Percentiles rank a stretch among this genome's conserved stretches.
phyloP scores from a whole-genome alignment of 2,329 filamentous ascomycete species.

The Exophiala xenobiotica region DNA sequence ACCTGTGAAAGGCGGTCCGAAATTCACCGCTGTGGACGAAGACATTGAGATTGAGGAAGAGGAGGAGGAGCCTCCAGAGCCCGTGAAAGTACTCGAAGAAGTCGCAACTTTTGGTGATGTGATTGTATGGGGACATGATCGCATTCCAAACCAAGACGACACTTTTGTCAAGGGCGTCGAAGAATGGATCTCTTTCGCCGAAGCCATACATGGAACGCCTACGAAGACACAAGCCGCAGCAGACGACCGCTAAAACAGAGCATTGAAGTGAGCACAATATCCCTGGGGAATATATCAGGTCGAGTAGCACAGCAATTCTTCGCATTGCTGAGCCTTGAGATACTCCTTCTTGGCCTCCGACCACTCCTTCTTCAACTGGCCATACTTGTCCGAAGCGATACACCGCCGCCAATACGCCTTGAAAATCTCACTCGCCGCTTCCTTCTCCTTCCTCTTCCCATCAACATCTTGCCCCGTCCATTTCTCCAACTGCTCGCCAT shows the following conservation, averaged over 20 bases:
- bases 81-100: constrained; percentile 59
- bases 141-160: constrained; percentile 63
- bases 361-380: constrained; percentile 49
- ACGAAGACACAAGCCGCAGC: background rate
- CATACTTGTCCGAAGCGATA: constrained; percentile 47
- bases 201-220: constrained; percentile 54
- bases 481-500: constrained; percentile 32
- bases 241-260: background rate
- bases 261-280: background rate
- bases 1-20: constrained; percentile 7
- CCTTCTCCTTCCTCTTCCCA: constrained; percentile 34
- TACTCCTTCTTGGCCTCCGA: constrained; percentile 23
- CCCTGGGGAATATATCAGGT: too few species aligned
- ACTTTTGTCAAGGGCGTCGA: constrained; percentile 70
- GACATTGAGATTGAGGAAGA: constrained; percentile 45
- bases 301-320: background rate
- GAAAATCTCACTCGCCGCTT: constrained; percentile 32
- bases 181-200: constrained; percentile 77
- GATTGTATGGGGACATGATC: constrained; percentile 82
- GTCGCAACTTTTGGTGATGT: constrained; percentile 71
- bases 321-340: constrained; percentile 4
- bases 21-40: constrained; percentile 25
- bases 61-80: constrained; percentile 47
- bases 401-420: constrained; percentile 29
- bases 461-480: constrained; percentile 42